These are phyloP conservation scores for Vachellia collinsii DNA, from an alignment of 306 rosid species.

Conservation along the genomic window DNA sequence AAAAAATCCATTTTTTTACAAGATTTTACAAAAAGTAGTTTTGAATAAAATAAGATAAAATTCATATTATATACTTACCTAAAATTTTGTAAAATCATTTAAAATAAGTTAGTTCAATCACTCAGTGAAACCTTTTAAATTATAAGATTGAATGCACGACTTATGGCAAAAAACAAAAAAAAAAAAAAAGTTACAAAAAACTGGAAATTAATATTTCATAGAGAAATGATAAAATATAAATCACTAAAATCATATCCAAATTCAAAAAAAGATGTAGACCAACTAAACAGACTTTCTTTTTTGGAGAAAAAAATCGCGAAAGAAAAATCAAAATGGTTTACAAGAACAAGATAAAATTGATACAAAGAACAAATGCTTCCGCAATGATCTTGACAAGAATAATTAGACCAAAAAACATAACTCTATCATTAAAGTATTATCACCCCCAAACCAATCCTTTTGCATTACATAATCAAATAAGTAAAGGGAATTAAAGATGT, in stretches of 20 bases:
- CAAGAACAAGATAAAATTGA: neutral
- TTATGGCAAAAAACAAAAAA: too few relatives aligned
- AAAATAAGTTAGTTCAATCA: too few relatives aligned
- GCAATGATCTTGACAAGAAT: constrained; percentile 8
- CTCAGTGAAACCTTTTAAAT: too few relatives aligned
- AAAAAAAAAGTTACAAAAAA: too few relatives aligned
- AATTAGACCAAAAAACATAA: neutral
- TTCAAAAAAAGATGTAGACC: neutral
- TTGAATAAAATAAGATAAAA: too few relatives aligned
- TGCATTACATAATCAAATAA: neutral
- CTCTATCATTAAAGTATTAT: neutral
- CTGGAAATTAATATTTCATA: too few relatives aligned
- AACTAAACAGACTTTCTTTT: neutral
- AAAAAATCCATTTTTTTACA: too few relatives aligned
- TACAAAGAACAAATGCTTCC: constrained; percentile 13
- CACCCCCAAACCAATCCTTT: constrained; percentile 24
- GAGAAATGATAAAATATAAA: neutral
- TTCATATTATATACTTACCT: too few relatives aligned
- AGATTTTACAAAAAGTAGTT: too few relatives aligned
- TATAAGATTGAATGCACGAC: too few relatives aligned
- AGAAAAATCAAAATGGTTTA: constrained; percentile 7
- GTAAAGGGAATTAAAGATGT: neutral
- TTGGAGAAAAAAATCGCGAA: neutral
- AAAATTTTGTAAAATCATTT: too few relatives aligned
- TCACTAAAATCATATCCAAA: neutral